phyloP scores from a whole-genome alignment of 129 eudicot genomes.

The Helianthus tuberosus region DNA sequence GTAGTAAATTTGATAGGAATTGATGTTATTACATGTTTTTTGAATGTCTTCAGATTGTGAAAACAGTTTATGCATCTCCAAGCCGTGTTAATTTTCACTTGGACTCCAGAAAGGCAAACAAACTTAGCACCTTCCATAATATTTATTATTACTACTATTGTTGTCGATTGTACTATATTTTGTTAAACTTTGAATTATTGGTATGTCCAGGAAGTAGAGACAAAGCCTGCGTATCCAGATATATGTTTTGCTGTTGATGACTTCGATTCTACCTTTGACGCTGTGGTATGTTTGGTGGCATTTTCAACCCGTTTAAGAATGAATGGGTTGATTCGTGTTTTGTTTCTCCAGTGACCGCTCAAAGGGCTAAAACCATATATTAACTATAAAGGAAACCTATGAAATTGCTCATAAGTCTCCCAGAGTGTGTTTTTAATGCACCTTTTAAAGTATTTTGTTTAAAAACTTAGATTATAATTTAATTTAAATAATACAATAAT shows the following conservation, averaged over 20 bases:
- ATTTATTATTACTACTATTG: neutral
- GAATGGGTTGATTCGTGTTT: neutral
- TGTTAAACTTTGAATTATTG: neutral
- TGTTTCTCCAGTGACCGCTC: no score
- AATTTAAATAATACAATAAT: no score
- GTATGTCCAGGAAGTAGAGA: constrained; percentile 81
- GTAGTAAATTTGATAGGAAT: neutral
- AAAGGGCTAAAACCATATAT: no score
- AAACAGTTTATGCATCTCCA: constrained; percentile 99
- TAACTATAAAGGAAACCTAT: no score
- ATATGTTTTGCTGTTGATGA: constrained; percentile 99
- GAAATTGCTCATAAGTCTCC: neutral
- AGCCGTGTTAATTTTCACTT: constrained; percentile 93
- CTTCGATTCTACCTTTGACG: constrained; percentile 96
- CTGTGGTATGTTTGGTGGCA: constrained; percentile 65
- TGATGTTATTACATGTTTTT: neutral
- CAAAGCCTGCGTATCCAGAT: constrained; percentile 97
- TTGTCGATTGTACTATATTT: neutral
- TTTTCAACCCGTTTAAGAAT: neutral
- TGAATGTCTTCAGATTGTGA: constrained; percentile 68
- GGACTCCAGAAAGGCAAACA: constrained; percentile 92
- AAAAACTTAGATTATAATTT: no score
- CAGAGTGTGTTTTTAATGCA: no score
- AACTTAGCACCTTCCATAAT: constrained; percentile 17
- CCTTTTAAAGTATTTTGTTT: no score